Percentiles rank a stretch among this genome's conserved stretches.
These are phyloP conservation scores for Aegilops speltoides DNA, from an alignment of 176 grass and related monocot species.

Conservation along the genomic window DNA sequence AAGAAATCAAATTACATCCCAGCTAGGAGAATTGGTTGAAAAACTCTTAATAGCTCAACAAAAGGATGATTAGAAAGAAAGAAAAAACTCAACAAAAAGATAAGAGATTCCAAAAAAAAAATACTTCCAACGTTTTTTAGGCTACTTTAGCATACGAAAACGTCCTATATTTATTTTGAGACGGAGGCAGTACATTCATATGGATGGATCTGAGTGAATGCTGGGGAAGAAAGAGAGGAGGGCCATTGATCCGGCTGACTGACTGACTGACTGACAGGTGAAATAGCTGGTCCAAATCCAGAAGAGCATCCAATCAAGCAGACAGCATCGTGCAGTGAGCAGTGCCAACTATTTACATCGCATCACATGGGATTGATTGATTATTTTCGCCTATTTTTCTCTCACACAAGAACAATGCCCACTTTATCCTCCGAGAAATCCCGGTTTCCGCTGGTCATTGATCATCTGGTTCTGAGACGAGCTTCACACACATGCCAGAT, in stretches of 20 bases:
- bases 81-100: neutral
- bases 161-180: too few relatives aligned
- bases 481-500: neutral
- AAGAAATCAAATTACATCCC: neutral
- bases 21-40: neutral
- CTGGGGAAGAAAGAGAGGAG: neutral
- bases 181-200: neutral
- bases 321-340: conserved; percentile 10
- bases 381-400: neutral
- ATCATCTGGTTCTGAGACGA: neutral
- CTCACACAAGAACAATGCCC: neutral
- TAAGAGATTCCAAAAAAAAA: neutral
- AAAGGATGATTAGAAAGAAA: neutral
- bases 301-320: conserved; percentile 6
- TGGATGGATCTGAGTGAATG: neutral
- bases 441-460: too few relatives aligned
- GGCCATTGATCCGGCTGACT: neutral
- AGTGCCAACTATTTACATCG: neutral
- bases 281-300: neutral
- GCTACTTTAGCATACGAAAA: too few relatives aligned
- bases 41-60: neutral
- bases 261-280: neutral
- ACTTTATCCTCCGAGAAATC: neutral
- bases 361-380: neutral
- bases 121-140: too few relatives aligned